Evolutionary conservation across 345 rosid genomes (phyloP), one percentile per base, ranked within the genome.

Genomic region (Reutealis trisperma): DNA sequence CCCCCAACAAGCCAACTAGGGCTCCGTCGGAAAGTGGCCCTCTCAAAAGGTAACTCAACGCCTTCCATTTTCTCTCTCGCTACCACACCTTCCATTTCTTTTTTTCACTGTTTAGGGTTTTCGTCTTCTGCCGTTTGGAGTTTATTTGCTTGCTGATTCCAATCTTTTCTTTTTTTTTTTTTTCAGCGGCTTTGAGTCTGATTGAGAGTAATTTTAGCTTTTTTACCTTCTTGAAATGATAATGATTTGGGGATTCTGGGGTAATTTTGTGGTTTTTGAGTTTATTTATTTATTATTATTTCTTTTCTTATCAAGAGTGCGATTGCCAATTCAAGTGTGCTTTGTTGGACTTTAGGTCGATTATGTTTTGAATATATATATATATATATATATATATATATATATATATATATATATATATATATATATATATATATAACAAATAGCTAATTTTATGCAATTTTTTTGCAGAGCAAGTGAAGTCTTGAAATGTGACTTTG

Each of bases 11-110:
- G 51, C 71, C 73, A 81, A 80, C 72, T 63, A 75, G 78, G 63
- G 49, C 72, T 83, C 71, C 75, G 85, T 76, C 80, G 84, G 87
- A 81, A 81, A 85, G 85, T 74, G 78, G 80, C 72, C 78, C 74
- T 76, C 13, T 74, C 16, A 58, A 75, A 81, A 78, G 83, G 83
- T 78, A 67, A 76, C 70, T 65, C 60, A 54, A 54, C 37, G 15
- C 44, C 44, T 30, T 63, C 61, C 72, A 27, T 30, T 44, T 60
- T 52, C 34, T 32, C 32, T 69, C 70, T n/a, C 32, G n/a, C 27
- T 9, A 32, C 63, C 71, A 47, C 71, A 75, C 63, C 15, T 55
- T 63, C 70, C 11, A 47, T 67, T 67, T 44, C 5, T 47, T 68
- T 16, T 37, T 47, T 68, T 16, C 25, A 73, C 55, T 21, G 12